phyloP scores from a whole-genome alignment of 2,329 filamentous ascomycete genomes.

The Cercospora sp. region DNA sequence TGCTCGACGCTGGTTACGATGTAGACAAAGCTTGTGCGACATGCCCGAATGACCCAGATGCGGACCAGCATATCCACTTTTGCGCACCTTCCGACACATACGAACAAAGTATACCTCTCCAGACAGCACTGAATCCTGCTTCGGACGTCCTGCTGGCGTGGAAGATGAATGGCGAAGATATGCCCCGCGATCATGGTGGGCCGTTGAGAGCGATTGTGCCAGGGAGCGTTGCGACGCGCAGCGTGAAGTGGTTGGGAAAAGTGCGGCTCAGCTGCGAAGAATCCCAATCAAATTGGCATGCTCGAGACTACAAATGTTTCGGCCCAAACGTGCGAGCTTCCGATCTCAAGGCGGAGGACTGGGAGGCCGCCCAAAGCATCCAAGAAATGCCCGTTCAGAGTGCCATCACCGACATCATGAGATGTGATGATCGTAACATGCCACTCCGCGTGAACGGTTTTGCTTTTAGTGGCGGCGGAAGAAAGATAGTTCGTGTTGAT shows the following conservation, averaged over 20 bases:
- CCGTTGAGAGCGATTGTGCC: constrained; percentile 64
- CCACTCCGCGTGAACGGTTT: constrained; percentile 57
- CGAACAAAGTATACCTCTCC: constrained; percentile 29
- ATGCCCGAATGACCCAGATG: constrained; percentile 36
- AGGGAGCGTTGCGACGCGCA: constrained; percentile 65
- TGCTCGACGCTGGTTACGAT: constrained; percentile 57
- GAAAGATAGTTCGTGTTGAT: constrained; percentile 67
- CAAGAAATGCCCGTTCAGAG: constrained; percentile 70
- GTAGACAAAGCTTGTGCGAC: constrained; percentile 33
- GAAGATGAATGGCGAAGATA: constrained; percentile 68
- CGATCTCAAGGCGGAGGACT: constrained; percentile 55
- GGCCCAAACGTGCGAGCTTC: constrained; percentile 48
- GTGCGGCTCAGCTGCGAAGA: constrained; percentile 68
- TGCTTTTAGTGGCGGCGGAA: constrained; percentile 68
- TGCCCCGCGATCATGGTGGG: constrained; percentile 67
- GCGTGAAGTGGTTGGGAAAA: constrained; percentile 61
- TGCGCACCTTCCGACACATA: constrained; percentile 29
- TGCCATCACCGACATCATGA: constrained; percentile 56
- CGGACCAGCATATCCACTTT: constrained; percentile 57
- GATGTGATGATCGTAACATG: constrained; percentile 29
- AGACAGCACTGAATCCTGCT: constrained; percentile 61
- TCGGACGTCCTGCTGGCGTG: constrained; percentile 64
- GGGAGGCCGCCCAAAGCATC: constrained; percentile 63
- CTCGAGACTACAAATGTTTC: constrained; percentile 68
- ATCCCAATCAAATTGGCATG: constrained; percentile 65